Percentiles rank a stretch among this genome's conserved stretches.
Evolutionary conservation across 2,329 filamentous ascomycete species (phyloP).

Genomic region (Apiospora saccharicola): DNA sequence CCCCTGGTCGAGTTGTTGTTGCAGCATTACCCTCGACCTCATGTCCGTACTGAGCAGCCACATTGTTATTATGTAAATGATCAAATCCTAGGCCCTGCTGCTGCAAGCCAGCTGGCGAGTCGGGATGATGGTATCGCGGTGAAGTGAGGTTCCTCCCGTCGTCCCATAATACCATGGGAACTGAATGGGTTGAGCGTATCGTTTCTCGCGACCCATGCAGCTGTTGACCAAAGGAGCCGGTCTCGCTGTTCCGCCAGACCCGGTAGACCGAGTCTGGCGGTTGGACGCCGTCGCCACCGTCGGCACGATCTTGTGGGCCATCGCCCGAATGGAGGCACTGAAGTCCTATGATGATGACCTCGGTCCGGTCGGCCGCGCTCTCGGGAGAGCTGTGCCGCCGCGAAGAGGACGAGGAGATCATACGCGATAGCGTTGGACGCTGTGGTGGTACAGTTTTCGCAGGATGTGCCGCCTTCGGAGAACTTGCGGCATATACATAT

Average conservation of each 20-base stretch:
- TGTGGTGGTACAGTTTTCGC: not conserved
- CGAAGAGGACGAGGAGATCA: not conserved
- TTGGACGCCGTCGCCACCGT: not conserved
- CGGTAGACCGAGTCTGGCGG: not conserved
- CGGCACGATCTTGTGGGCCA: not conserved
- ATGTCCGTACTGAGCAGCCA: not conserved
- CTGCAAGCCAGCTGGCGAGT: not conserved
- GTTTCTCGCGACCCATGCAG: not conserved
- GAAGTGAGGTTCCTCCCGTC: not conserved
- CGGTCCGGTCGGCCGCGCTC: not conserved
- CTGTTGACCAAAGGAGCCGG: not conserved
- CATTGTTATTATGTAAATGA: not conserved
- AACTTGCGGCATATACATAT: not conserved
- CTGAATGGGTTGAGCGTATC: not conserved
- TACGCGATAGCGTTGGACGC: not conserved
- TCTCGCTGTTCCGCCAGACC: not conserved
- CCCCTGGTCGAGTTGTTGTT: not conserved
- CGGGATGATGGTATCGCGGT: not conserved
- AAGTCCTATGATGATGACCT: conserved; percentile 5
- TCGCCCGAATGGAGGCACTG: not conserved
- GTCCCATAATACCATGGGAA: not conserved
- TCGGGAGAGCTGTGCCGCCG: not conserved
- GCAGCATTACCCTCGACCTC: not conserved
- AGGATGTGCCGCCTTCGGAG: not conserved
- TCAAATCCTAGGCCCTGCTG: not conserved